phyloP scores from a whole-genome alignment of 805 yeast genomes.

The Ogataea trehalophila region DNA sequence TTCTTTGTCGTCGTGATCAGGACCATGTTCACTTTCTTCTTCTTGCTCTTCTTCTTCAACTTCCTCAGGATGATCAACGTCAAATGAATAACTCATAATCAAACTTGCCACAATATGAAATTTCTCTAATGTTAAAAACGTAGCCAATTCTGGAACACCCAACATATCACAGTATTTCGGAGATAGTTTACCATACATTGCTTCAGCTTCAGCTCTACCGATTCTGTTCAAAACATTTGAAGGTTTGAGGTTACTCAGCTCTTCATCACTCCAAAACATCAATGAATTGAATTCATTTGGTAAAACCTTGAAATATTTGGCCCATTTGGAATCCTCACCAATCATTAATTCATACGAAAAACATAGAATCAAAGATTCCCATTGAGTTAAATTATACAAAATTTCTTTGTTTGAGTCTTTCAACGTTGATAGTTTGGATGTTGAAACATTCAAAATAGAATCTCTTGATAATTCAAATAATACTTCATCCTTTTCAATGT shows the following conservation, averaged over 20 bases:
- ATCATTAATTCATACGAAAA: slow-evolving; percentile 56
- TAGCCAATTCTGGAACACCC: slow-evolving; percentile 29
- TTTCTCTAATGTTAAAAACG: slow-evolving; percentile 42
- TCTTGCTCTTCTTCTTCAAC: slow-evolving; percentile 25
- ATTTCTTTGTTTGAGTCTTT: slow-evolving; percentile 31
- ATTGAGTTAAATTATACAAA: slow-evolving; percentile 47
- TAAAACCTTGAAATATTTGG: slow-evolving; percentile 62
- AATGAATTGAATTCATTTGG: slow-evolving; percentile 64
- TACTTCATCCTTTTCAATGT: slow-evolving; percentile 56
- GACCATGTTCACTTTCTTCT: slow-evolving; percentile 30
- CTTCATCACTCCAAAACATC: slow-evolving; percentile 74
- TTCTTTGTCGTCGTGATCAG: slow-evolving; percentile 32
- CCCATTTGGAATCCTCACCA: slow-evolving; percentile 54
- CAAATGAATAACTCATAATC: slow-evolving; percentile 89
- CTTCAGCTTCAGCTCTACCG: slow-evolving; percentile 64
- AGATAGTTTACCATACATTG: slow-evolving; percentile 46
- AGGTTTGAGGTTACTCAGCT: slow-evolving; percentile 55
- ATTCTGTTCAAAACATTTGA: slow-evolving; percentile 66
- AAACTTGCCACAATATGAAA: slow-evolving; percentile 73
- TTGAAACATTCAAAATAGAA: slow-evolving; percentile 53
- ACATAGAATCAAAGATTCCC: slow-evolving; percentile 75
- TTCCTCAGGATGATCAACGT: slow-evolving; percentile 46
- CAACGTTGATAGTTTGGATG: slow-evolving; percentile 39
- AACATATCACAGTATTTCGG: slow-evolving; percentile 36
- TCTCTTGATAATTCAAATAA: slow-evolving; percentile 66